These are phyloP conservation scores for Paxillus involutus DNA, from an alignment of 768 basidiomycete genomes.

Conservation along the genomic window DNA sequence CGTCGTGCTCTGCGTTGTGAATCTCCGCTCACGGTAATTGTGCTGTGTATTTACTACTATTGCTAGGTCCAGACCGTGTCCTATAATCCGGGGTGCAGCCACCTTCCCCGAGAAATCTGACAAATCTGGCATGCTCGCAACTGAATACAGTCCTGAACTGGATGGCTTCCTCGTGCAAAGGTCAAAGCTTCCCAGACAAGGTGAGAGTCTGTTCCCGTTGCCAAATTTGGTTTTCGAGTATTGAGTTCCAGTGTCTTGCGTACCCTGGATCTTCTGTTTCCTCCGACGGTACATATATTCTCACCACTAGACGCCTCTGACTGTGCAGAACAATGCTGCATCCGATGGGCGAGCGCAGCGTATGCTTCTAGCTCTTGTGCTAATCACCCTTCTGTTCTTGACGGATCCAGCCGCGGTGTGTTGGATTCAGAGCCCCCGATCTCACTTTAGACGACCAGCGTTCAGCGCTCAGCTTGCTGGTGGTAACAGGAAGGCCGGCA, in stretches of 20 bases:
- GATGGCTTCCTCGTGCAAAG: not conserved
- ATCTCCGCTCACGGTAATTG: slow-evolving; percentile 32
- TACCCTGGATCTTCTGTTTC: not conserved
- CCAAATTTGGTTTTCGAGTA: slow-evolving; percentile 11
- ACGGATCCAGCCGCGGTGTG: slow-evolving; percentile 25
- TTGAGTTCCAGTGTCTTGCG: slow-evolving; percentile 15
- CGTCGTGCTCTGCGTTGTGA: slow-evolving; percentile 17
- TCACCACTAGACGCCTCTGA: not conserved
- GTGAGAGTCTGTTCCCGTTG: slow-evolving; percentile 17
- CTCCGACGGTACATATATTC: slow-evolving; percentile 2
- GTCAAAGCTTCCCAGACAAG: slow-evolving; percentile 18
- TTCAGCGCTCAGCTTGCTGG: slow-evolving; percentile 17
- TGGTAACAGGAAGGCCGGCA: slow-evolving; percentile 21
- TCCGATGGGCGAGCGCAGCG: slow-evolving; percentile 8
- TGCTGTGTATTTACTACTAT: slow-evolving; percentile 25
- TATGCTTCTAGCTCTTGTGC: slow-evolving; percentile 11
- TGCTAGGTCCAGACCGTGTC: slow-evolving; percentile 23
- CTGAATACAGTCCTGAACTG: slow-evolving; percentile 20
- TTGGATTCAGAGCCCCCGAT: slow-evolving; percentile 3
- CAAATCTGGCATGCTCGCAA: slow-evolving; percentile 19
- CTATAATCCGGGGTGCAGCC: slow-evolving; percentile 10
- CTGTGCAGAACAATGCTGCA: slow-evolving; percentile 7
- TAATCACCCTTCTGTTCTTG: slow-evolving; percentile 11
- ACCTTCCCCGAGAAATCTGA: slow-evolving; percentile 19
- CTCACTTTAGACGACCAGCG: slow-evolving; percentile 4